A percentile compares a stretch with the other conserved stretches of the same genome.
Evolutionary conservation across 495 filamentous ascomycete genomes (phyloP).

Genomic region (Talaromyces wortmannii): DNA sequence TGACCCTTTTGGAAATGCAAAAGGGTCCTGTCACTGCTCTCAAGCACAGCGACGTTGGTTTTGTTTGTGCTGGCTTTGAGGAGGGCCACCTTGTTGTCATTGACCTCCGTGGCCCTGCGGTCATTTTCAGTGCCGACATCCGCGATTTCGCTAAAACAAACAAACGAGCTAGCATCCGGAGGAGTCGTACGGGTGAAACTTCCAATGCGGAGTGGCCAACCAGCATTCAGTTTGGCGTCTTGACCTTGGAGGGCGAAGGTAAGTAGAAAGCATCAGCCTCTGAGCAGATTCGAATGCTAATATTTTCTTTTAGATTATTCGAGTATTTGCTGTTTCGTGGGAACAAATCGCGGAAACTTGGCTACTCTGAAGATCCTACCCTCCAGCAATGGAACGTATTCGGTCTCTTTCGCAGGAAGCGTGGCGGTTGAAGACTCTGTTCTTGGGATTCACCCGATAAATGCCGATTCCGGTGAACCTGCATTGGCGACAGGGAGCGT

Average conservation of each 20-base stretch:
- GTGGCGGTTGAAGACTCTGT: constrained; percentile 62
- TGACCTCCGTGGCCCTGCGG: constrained; percentile 77
- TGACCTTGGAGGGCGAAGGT: constrained; percentile 86
- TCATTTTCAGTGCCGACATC: constrained; percentile 71
- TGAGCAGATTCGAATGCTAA: constrained; percentile 11
- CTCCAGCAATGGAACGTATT: constrained; percentile 57
- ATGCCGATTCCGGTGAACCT: constrained; percentile 66
- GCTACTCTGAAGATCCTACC: constrained; percentile 88
- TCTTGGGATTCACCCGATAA: constrained; percentile 69
- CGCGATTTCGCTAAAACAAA: constrained; percentile 57
- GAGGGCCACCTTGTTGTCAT: constrained; percentile 70
- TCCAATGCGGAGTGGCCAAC: constrained; percentile 65
- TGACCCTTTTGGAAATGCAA: constrained; percentile 73
- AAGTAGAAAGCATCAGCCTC: constrained; percentile 4
- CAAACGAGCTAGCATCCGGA: constrained; percentile 64
- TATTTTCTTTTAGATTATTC: constrained; percentile 58
- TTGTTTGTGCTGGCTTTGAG: constrained; percentile 81
- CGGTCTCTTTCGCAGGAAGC: constrained; percentile 63
- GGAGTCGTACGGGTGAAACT: constrained; percentile 35
- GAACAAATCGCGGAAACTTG: constrained; percentile 75
- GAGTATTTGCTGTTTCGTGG: constrained; percentile 86
- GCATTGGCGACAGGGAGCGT: constrained; percentile 67
- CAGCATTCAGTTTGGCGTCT: constrained; percentile 80
- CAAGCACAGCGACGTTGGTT: constrained; percentile 83
- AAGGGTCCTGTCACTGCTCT: constrained; percentile 72